Evolutionary conservation across 139 green algal genomes (phyloP).

Genomic region (Picochlorum sp.): DNA sequence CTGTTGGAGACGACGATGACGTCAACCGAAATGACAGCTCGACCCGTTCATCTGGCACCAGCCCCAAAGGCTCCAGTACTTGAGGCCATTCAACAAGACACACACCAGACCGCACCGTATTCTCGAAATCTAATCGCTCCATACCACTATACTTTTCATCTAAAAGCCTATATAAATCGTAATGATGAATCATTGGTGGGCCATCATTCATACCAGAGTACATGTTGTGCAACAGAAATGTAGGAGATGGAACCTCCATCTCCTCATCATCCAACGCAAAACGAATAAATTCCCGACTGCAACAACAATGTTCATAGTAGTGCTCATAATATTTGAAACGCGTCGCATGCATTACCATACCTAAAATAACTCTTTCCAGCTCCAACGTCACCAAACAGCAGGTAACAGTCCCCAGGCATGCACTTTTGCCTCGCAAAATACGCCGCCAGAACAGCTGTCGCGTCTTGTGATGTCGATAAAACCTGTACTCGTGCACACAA

Average conservation of each 20-base stretch:
- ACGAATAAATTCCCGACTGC: slow-evolving; percentile 69
- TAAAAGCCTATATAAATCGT: slow-evolving; percentile 71
- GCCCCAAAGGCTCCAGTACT: neutral
- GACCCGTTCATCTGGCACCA: no score
- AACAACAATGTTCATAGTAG: neutral
- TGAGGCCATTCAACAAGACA: slow-evolving; percentile 33
- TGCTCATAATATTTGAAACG: neutral
- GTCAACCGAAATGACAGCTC: no score
- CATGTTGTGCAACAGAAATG: slow-evolving; percentile 74
- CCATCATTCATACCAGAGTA: slow-evolving; percentile 34
- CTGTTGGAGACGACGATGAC: no score
- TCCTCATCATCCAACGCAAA: slow-evolving; percentile 40
- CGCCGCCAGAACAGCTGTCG: slow-evolving; percentile 20
- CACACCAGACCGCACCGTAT: slow-evolving; percentile 11
- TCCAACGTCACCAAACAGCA: slow-evolving; percentile 65
- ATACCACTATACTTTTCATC: neutral
- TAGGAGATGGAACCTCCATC: slow-evolving; percentile 72
- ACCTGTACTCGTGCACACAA: neutral
- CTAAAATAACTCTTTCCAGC: slow-evolving; percentile 77
- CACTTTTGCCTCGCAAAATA: slow-evolving; percentile 14
- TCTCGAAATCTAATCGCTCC: slow-evolving; percentile 5
- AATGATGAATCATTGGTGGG: slow-evolving; percentile 63
- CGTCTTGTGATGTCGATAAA: slow-evolving; percentile 3
- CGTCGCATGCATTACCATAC: slow-evolving; percentile 17
- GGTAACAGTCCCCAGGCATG: slow-evolving; percentile 18